These are phyloP conservation scores for Emericellopsis atlantica DNA, from an alignment of 2,329 filamentous ascomycete genomes.

Conservation along the genomic window DNA sequence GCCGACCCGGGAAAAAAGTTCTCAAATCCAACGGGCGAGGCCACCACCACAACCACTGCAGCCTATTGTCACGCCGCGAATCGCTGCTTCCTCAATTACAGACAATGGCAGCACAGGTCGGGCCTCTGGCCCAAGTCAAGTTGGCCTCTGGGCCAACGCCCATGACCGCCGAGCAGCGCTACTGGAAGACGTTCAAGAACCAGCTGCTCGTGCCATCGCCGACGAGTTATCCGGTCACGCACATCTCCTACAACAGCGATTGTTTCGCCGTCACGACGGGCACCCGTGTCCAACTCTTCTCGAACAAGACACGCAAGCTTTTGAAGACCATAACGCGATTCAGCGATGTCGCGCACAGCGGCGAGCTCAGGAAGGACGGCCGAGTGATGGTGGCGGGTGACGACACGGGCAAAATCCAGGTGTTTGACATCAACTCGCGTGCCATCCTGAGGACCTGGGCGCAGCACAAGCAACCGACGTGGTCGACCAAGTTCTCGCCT, in stretches of 20 bases:
- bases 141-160: slow-evolving; percentile 72
- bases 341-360: slow-evolving; percentile 79
- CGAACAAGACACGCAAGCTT: slow-evolving; percentile 78
- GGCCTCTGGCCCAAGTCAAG: slow-evolving; percentile 68
- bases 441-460: slow-evolving; percentile 94
- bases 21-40: not conserved
- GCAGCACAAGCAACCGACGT: slow-evolving; percentile 87
- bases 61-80: not conserved
- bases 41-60: not conserved
- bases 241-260: slow-evolving; percentile 69
- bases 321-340: slow-evolving; percentile 92
- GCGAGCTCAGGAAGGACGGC: slow-evolving; percentile 79
- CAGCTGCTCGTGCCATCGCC: slow-evolving; percentile 83
- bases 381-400: slow-evolving; percentile 84
- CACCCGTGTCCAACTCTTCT: slow-evolving; percentile 87
- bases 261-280: slow-evolving; percentile 92
- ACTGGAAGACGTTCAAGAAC: slow-evolving; percentile 94
- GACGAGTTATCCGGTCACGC: slow-evolving; percentile 77
- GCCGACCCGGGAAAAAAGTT: not conserved
- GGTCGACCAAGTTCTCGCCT: slow-evolving; percentile 85
- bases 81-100: not conserved
- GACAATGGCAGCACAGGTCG: slow-evolving; percentile 74
- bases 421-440: slow-evolving; percentile 80
- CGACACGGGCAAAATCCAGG: slow-evolving; percentile 83
- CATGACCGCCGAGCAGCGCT: slow-evolving; percentile 81